Evolutionary conservation across 2,329 filamentous ascomycete genomes (phyloP), one percentile per base, ranked within the genome.

Genomic region (Davidsoniella neocaledoniae): DNA sequence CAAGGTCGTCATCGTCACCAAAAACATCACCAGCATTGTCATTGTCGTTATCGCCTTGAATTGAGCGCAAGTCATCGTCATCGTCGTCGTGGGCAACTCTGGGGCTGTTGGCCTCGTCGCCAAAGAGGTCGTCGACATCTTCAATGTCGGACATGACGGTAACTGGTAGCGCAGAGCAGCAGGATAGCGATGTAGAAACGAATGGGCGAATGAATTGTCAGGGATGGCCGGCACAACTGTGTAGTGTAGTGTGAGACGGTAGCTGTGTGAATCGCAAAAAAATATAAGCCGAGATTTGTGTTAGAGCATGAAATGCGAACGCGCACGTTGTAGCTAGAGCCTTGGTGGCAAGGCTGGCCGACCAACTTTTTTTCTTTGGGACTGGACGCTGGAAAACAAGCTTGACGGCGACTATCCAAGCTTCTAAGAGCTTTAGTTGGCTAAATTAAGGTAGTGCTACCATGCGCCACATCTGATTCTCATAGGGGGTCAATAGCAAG

Each of bases 81-180:
- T 79, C 64, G 21, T 74, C 51, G 29, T 53, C 73, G 55, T 79
- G 74, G 74, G 72, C 50, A 16, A 79, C 68, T 43, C 71, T 73
- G 57, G 76, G 73, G 56, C 79, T 79, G 59, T 78, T 78, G 73
- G 46, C 73, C 47, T 72, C 74, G 51, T 77, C 75, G 48, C 76
- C 77, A 54, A 81, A 80, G 43, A 80, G 68, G 58, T 80, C 77
- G 58, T 77, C 76, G 52, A 68, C 76, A 51, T 66, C 73, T 46
- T 72, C 71, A 50, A 76, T 73, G 51, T 74, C 66, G 16, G 73
- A 77, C 73, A 77, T 77, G 44, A 41, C 59, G 56, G 25, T 17
- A 42, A 12, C 9, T 9, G 26, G 25, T 17, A 19, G 49, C 14
- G 38, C 25, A 16, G 26, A 36, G 16, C 10, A 12, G 10, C 7